Evolutionary conservation across 805 yeast species (phyloP).

Genomic region (Metschnikowia picachoensis): DNA sequence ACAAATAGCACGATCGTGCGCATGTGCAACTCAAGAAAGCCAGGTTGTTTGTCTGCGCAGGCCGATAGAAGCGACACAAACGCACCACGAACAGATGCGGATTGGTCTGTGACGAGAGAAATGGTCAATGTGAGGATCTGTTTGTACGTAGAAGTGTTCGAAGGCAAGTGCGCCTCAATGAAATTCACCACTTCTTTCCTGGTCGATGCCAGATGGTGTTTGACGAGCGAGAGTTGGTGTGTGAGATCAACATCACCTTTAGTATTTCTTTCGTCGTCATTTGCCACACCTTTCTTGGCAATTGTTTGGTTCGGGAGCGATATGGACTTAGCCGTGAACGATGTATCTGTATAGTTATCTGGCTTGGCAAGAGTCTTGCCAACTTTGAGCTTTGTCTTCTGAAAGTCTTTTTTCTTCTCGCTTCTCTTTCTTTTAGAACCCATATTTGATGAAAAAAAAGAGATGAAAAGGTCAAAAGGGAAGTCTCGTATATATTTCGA

Average conservation of each 20-base stretch:
- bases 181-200: conserved; percentile 65
- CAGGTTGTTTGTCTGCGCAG: conserved; percentile 47
- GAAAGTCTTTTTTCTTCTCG: conserved; percentile 71
- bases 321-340: conserved; percentile 67
- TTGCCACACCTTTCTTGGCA: conserved; percentile 16
- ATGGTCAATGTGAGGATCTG: conserved; percentile 53
- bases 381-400: conserved; percentile 75
- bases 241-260: conserved; percentile 44
- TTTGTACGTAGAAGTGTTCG: conserved; percentile 51
- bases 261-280: background rate
- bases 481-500: background rate
- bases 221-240: conserved; percentile 63
- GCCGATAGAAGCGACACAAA: conserved; percentile 45
- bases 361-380: conserved; percentile 77
- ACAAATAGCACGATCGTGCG: conserved; percentile 64
- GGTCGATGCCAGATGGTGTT: conserved; percentile 68
- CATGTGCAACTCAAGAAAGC: conserved; percentile 58
- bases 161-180: conserved; percentile 50
- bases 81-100: conserved; percentile 60
- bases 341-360: conserved; percentile 77
- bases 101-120: conserved; percentile 65
- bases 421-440: conserved; percentile 54
- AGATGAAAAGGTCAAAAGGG: background rate
- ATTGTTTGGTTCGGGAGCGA: conserved; percentile 45
- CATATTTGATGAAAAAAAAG: conserved; percentile 16